Percentiles rank a stretch among this genome's conserved stretches.
phyloP scores from a whole-genome alignment of 257 asterid genomes.

The Scutellaria baicalensis region DNA sequence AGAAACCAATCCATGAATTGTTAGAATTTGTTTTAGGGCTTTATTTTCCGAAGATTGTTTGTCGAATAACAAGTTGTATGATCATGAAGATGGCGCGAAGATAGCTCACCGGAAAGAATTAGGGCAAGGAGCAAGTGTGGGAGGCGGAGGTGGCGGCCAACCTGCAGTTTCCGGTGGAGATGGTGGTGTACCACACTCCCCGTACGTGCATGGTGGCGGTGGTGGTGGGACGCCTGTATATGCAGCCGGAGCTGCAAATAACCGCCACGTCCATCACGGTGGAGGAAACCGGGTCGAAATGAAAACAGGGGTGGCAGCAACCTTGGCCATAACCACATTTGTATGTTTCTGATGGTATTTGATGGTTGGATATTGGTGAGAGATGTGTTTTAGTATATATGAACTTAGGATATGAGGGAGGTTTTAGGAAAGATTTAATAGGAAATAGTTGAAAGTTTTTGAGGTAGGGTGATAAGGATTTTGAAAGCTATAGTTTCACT shows the following conservation, averaged over 20 bases:
- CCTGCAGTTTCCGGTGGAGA: background rate
- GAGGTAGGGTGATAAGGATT: too few relatives aligned
- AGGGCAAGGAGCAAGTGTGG: constrained; percentile 11
- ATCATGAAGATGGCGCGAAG: background rate
- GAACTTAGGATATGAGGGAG: too few relatives aligned
- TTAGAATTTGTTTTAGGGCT: too few relatives aligned
- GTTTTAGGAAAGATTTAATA: too few relatives aligned
- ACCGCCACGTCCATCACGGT: constrained; percentile 21
- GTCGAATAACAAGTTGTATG: background rate
- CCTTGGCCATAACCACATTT: constrained; percentile 12
- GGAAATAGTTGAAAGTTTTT: too few relatives aligned
- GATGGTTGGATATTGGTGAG: too few relatives aligned
- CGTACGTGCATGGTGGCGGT: constrained; percentile 29
- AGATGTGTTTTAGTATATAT: too few relatives aligned
- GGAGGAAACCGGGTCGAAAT: constrained; percentile 17
- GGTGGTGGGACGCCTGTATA: constrained; percentile 25
- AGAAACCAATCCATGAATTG: too few relatives aligned
- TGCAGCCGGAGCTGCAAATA: constrained; percentile 33
- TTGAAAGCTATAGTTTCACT: too few relatives aligned
- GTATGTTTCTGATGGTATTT: too few relatives aligned
- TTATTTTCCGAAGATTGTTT: too few relatives aligned
- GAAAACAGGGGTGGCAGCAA: background rate
- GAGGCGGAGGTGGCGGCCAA: constrained; percentile 18
- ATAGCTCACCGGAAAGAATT: constrained; percentile 3
- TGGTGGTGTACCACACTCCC: constrained; percentile 17